These are phyloP conservation scores for Aspergillus cejpii DNA, from an alignment of 2,329 filamentous ascomycete genomes.

Conservation along the genomic window DNA sequence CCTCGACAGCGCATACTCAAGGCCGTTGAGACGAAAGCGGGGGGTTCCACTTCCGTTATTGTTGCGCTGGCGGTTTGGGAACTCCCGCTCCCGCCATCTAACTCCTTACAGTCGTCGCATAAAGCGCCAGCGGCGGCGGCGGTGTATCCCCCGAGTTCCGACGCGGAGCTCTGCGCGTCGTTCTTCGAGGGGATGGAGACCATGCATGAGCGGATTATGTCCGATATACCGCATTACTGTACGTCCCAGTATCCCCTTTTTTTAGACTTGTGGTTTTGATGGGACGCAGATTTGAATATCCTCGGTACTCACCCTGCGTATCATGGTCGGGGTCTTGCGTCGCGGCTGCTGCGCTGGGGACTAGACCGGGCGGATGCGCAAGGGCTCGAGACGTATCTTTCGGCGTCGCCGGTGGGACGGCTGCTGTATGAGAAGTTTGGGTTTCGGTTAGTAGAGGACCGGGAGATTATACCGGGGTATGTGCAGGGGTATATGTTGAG, in stretches of 20 bases:
- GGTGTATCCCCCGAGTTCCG: conserved; percentile 14
- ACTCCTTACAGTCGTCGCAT: background rate
- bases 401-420: conserved; percentile 31
- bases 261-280: background rate
- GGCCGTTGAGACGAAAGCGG: conserved; percentile 12
- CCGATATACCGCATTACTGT: conserved; percentile 22
- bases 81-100: conserved; percentile 5
- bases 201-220: conserved; percentile 16
- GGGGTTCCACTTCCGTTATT: conserved; percentile 8
- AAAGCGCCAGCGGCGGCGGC: background rate
- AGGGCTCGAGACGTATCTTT: conserved; percentile 32
- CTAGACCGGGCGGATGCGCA: conserved; percentile 32
- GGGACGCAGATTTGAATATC: conserved; percentile 19
- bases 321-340: conserved; percentile 20
- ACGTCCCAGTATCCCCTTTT: conserved; percentile 8
- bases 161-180: conserved; percentile 15
- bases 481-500: conserved; percentile 7
- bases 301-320: conserved; percentile 21
- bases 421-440: conserved; percentile 36
- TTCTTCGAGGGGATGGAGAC: conserved; percentile 20
- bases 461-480: conserved; percentile 4
- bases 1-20: conserved; percentile 7
- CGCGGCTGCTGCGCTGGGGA: conserved; percentile 32
- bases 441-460: conserved; percentile 25
- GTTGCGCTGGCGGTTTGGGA: conserved; percentile 24